Percentiles rank a stretch among this genome's conserved stretches.
These are phyloP conservation scores for Benincasa hispida DNA, from an alignment of 306 rosid species.

Conservation along the genomic window DNA sequence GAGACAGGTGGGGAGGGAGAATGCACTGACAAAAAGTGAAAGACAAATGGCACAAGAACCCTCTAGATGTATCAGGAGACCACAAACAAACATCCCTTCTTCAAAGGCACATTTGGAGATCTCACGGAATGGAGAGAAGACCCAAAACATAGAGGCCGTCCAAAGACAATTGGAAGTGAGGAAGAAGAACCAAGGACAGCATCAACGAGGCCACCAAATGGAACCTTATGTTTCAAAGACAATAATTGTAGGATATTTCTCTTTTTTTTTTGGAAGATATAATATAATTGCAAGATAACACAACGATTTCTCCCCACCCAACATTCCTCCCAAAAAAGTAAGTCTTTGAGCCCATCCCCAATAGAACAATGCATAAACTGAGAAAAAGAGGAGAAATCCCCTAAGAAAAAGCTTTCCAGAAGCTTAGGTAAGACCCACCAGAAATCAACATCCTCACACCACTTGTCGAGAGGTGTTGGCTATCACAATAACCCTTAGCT, in stretches of 20 bases:
- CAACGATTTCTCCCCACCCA: background rate
- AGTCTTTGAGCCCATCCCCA: background rate
- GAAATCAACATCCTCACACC: too few species aligned
- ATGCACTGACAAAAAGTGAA: background rate
- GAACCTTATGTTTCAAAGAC: background rate
- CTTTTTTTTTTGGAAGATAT: too few species aligned
- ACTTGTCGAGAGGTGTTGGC: background rate
- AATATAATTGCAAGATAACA: background rate
- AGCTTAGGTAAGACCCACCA: background rate
- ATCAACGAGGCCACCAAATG: background rate
- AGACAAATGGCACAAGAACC: background rate
- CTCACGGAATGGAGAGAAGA: background rate
- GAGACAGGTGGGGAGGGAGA: background rate
- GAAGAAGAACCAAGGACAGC: background rate
- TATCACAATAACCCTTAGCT: background rate
- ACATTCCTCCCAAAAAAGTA: background rate
- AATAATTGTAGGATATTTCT: background rate
- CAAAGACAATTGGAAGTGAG: background rate
- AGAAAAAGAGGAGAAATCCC: background rate
- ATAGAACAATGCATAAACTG: background rate
- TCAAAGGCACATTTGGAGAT: background rate
- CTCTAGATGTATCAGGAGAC: background rate
- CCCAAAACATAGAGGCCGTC: background rate
- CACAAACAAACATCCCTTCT: background rate
- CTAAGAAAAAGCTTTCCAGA: background rate